phyloP scores from a whole-genome alignment of 2,329 filamentous ascomycete genomes.

The Mycosphaerella arachidis region DNA sequence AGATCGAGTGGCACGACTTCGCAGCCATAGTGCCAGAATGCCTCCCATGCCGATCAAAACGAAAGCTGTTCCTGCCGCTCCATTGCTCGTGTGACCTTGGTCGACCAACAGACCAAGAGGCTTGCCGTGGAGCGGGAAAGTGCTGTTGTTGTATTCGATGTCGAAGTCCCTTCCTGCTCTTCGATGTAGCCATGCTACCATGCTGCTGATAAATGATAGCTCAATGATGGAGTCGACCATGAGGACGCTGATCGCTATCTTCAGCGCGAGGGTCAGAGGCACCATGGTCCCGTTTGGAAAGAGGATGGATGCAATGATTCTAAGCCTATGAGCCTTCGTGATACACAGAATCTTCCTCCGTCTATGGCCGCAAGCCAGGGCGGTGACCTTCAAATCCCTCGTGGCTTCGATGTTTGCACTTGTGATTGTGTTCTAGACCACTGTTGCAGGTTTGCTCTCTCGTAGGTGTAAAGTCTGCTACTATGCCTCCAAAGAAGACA shows the following conservation, averaged over 20 bases:
- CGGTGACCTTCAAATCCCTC: too few relatives aligned
- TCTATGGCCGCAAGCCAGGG: too few relatives aligned
- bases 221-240: slow-evolving; percentile 28
- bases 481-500: background rate
- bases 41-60: slow-evolving; percentile 28
- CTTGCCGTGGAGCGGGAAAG: slow-evolving; percentile 38
- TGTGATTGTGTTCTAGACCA: too few relatives aligned
- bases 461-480: too few relatives aligned
- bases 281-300: slow-evolving; percentile 5
- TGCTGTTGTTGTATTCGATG: slow-evolving; percentile 23
- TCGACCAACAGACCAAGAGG: slow-evolving; percentile 33
- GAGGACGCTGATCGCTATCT: slow-evolving; percentile 19
- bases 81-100: slow-evolving; percentile 31
- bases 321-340: too few relatives aligned
- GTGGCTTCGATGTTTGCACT: too few relatives aligned
- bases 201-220: slow-evolving; percentile 26
- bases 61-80: slow-evolving; percentile 30
- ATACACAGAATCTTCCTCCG: too few relatives aligned
- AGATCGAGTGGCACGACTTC: slow-evolving; percentile 7
- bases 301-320: background rate
- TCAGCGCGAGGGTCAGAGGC: slow-evolving; percentile 9
- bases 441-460: too few relatives aligned
- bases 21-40: slow-evolving; percentile 23
- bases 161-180: slow-evolving; percentile 24
- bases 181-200: slow-evolving; percentile 29